Evolutionary conservation across 2,329 filamentous ascomycete genomes (phyloP).

Genomic region (Elsinoe australis): DNA sequence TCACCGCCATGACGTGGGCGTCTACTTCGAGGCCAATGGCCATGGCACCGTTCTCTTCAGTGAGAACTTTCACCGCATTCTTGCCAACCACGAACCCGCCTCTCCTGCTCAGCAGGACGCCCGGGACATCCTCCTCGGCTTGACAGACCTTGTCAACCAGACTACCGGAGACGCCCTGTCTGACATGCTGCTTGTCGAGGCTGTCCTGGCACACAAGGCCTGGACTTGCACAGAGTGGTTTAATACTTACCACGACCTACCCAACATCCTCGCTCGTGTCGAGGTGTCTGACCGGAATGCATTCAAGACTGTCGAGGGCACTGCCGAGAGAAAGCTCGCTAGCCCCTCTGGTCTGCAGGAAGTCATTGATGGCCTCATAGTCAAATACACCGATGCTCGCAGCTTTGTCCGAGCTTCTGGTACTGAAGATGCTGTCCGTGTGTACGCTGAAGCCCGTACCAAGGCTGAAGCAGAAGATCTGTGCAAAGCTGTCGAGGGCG

Average conservation of each 20-base stretch:
- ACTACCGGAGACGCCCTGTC: constrained; percentile 93
- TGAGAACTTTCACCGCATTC: constrained; percentile 67
- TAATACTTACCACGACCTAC: constrained; percentile 84
- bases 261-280: constrained; percentile 89
- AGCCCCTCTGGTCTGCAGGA: constrained; percentile 71
- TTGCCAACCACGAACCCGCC: constrained; percentile 72
- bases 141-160: constrained; percentile 93
- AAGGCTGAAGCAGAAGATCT: constrained; percentile 20
- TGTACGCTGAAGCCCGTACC: constrained; percentile 75
- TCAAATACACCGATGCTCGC: constrained; percentile 82
- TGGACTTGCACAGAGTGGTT: constrained; percentile 91
- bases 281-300: constrained; percentile 80
- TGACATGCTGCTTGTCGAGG: constrained; percentile 91
- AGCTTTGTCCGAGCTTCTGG: constrained; percentile 89
- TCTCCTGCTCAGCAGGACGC: constrained; percentile 88
- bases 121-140: constrained; percentile 72
- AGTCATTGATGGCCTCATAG: constrained; percentile 78
- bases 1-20: constrained; percentile 85
- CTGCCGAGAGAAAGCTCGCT: constrained; percentile 76
- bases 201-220: constrained; percentile 87
- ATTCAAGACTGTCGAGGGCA: constrained; percentile 74
- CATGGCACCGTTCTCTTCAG: constrained; percentile 97
- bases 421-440: constrained; percentile 90
- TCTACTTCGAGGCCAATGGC: constrained; percentile 98
- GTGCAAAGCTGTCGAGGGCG: constrained; percentile 18